phyloP scores from a whole-genome alignment of 1,284 basidiomycete genomes.

The Ceratobasidium sp. region DNA sequence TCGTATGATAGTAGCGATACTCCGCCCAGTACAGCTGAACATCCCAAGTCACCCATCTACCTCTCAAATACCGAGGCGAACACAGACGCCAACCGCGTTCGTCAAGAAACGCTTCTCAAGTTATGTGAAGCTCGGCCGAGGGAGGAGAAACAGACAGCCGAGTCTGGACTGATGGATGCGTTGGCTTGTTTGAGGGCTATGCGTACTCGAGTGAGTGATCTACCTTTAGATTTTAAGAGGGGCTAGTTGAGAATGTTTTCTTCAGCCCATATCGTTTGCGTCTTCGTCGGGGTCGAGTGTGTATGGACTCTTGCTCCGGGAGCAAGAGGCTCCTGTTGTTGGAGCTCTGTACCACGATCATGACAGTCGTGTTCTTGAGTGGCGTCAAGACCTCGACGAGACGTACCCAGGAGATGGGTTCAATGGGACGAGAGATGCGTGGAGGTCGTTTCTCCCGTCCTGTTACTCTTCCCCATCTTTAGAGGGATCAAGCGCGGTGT shows the following conservation, averaged over 20 bases:
- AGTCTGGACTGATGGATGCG: neutral
- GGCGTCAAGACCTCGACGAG: neutral
- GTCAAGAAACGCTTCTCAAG: neutral
- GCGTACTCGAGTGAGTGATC: neutral
- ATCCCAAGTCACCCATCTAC: neutral
- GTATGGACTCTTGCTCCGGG: too few relatives aligned
- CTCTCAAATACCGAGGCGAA: too few relatives aligned
- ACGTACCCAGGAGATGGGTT: neutral
- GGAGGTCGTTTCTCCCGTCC: slow-evolving; percentile 22
- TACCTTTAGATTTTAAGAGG: too few relatives aligned
- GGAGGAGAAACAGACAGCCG: neutral
- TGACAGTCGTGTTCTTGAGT: slow-evolving; percentile 5
- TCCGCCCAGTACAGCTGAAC: neutral
- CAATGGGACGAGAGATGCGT: neutral
- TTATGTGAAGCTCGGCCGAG: neutral
- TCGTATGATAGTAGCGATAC: neutral
- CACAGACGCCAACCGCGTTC: too few relatives aligned
- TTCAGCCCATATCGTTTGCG: neutral
- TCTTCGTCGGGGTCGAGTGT: slow-evolving; percentile 11
- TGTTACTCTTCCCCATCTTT: neutral
- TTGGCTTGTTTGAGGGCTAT: neutral
- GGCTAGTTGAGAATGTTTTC: neutral
- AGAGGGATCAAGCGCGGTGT: neutral
- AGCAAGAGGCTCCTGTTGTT: too few relatives aligned
- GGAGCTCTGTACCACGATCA: too few relatives aligned